Conservation (phyloP, 2,329 filamentous ascomycete species). For the Domatiomyces catenatus region DNA sequence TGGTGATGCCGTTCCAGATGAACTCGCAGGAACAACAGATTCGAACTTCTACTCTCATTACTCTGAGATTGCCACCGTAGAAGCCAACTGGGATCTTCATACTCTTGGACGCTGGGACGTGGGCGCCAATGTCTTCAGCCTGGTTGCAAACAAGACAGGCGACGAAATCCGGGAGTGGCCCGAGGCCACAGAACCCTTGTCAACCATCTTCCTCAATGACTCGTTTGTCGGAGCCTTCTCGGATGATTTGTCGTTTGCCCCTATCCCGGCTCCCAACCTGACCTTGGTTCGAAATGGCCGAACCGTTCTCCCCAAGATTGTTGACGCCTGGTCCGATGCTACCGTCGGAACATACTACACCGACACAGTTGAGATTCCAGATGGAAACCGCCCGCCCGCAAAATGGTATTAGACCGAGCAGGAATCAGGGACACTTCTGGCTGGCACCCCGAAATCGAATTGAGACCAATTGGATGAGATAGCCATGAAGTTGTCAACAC, state of each 20-base stretch:
- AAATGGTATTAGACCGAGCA: neutral
- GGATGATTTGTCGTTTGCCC: constrained; percentile 17
- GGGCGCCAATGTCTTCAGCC: constrained; percentile 52
- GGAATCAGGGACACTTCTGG: neutral
- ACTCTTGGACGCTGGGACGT: constrained; percentile 59
- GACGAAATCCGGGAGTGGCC: constrained; percentile 28
- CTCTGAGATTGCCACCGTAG: constrained; percentile 49
- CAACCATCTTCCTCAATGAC: constrained; percentile 36
- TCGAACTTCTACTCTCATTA: constrained; percentile 58
- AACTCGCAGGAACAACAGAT: constrained; percentile 55
- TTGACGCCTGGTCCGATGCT: constrained; percentile 18
- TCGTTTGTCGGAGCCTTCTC: constrained; percentile 28
- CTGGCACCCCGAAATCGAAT: neutral
- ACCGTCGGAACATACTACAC: constrained; percentile 19
- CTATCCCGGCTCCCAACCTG: neutral
- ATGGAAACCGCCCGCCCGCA: constrained; percentile 17
- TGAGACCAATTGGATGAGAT: neutral
- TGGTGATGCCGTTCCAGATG: constrained; percentile 53
- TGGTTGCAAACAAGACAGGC: constrained; percentile 46
- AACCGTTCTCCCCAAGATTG: constrained; percentile 13
- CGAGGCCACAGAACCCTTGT: constrained; percentile 22
- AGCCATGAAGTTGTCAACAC: neutral
- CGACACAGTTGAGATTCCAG: constrained; percentile 20
- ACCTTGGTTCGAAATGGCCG: constrained; percentile 10
- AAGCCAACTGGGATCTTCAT: constrained; percentile 54